Percentiles rank a stretch among this genome's conserved stretches.
phyloP scores from a whole-genome alignment of 352 stramenopile species.

The Phytophthora meadii region DNA sequence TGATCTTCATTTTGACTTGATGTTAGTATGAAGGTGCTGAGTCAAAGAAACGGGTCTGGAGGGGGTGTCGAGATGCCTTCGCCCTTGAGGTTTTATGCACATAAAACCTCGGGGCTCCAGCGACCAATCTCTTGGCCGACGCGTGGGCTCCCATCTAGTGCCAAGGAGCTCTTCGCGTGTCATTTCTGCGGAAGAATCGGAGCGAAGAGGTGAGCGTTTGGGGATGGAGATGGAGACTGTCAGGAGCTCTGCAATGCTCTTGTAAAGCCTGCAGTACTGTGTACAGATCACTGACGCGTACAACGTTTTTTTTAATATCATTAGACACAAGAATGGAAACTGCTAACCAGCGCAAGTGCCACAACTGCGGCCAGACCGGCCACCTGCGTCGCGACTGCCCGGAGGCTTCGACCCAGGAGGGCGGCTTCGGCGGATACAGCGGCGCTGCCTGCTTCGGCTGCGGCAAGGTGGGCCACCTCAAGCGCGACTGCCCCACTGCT shows the following conservation, averaged over 20 bases:
- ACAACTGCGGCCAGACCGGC: conserved; percentile 80
- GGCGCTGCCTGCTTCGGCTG: conserved; percentile 75
- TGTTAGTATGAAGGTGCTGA: conserved; percentile 1
- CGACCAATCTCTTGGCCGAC: conserved; percentile 41
- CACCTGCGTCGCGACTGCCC: conserved; percentile 84
- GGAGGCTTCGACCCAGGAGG: conserved; percentile 55
- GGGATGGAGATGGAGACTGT: not conserved
- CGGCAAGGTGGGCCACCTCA: conserved; percentile 82
- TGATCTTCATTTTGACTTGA: conserved; percentile 17
- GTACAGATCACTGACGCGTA: conserved; percentile 14
- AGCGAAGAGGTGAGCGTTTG: conserved; percentile 38
- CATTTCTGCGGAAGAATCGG: conserved; percentile 55
- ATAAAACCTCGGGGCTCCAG: conserved; percentile 42
- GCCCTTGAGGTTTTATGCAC: conserved; percentile 29
- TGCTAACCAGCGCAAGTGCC: conserved; percentile 69
- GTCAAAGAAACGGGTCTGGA: conserved; percentile 26
- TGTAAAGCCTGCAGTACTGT: too few species aligned
- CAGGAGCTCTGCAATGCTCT: too few species aligned
- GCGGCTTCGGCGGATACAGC: conserved; percentile 40
- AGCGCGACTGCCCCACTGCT: conserved; percentile 77
- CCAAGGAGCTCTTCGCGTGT: conserved; percentile 30
- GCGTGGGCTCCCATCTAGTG: conserved; percentile 9
- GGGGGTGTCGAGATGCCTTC: conserved; percentile 22
- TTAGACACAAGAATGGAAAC: conserved; percentile 47
- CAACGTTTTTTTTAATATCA: conserved; percentile 7